Conservation (phyloP, 2,329 filamentous ascomycete genomes). For the Tricladium varicosporioides region DNA sequence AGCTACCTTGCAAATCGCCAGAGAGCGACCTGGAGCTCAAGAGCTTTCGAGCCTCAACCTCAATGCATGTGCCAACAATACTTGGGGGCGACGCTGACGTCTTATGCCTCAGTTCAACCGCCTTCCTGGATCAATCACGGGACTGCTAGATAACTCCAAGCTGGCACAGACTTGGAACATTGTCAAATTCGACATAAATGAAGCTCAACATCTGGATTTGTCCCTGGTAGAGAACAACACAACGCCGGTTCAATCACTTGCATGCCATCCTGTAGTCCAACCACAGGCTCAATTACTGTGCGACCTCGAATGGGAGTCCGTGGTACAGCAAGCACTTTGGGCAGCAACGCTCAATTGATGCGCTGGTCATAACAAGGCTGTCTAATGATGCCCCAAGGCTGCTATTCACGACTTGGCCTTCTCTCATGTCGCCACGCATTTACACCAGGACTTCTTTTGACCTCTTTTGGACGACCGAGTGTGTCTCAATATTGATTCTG, state of each 20-base stretch:
- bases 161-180: background rate
- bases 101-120: background rate
- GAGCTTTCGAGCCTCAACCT: background rate
- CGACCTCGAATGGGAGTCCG: conserved; percentile 8
- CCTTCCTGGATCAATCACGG: background rate
- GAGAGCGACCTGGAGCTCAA: background rate
- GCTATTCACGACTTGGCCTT: conserved; percentile 26
- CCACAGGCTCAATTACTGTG: conserved; percentile 7
- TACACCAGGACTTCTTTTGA: conserved; percentile 6
- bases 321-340: conserved; percentile 17
- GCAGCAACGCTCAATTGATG: conserved; percentile 31
- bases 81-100: background rate
- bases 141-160: background rate
- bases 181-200: background rate
- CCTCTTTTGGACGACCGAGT: conserved; percentile 2
- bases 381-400: conserved; percentile 16
- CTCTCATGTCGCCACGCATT: conserved; percentile 32
- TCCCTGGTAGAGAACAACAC: background rate
- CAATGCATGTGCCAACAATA: too few species aligned
- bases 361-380: conserved; percentile 30
- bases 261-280: conserved; percentile 14
- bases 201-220: background rate
- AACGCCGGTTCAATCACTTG: conserved; percentile 6
- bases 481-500: conserved; percentile 7
- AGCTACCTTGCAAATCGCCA: too few species aligned